phyloP scores from a whole-genome alignment of 257 asterid species.

The Solanum medicagineum region DNA sequence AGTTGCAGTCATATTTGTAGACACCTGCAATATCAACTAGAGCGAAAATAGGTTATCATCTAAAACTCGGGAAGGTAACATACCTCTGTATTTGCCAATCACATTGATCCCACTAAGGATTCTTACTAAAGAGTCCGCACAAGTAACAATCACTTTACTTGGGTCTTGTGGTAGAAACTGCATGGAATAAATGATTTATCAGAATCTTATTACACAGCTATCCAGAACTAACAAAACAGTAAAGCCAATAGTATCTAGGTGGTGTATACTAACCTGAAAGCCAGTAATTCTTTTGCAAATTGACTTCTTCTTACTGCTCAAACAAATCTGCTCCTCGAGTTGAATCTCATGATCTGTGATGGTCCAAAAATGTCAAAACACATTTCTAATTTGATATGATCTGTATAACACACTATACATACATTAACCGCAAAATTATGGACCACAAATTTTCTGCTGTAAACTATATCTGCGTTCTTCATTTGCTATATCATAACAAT shows the following conservation, averaged over 20 bases:
- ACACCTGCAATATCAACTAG: not conserved
- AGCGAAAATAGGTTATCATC: not conserved
- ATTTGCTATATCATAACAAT: not conserved
- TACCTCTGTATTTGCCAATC: conserved; percentile 64
- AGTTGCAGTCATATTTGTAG: not conserved
- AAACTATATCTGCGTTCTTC: not conserved
- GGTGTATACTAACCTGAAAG: conserved; percentile 54
- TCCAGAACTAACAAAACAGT: not conserved
- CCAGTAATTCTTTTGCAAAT: conserved; percentile 69
- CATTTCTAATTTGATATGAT: not conserved
- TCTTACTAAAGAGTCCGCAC: conserved; percentile 72
- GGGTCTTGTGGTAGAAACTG: conserved; percentile 78
- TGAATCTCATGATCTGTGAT: conserved; percentile 18
- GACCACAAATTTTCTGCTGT: not conserved
- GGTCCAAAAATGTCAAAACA: not conserved
- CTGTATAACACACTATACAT: not conserved
- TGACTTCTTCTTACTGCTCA: conserved; percentile 65
- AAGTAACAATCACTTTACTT: conserved; percentile 64
- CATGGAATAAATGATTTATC: conserved; percentile 2
- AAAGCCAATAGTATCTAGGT: not conserved
- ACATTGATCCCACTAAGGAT: conserved; percentile 48
- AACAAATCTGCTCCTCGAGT: conserved; percentile 50
- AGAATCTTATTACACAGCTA: not conserved
- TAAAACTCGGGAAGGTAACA: not conserved
- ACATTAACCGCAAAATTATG: not conserved